Conservation (phyloP, 2,329 filamentous ascomycete genomes). For the Colletotrichum truncatum region DNA sequence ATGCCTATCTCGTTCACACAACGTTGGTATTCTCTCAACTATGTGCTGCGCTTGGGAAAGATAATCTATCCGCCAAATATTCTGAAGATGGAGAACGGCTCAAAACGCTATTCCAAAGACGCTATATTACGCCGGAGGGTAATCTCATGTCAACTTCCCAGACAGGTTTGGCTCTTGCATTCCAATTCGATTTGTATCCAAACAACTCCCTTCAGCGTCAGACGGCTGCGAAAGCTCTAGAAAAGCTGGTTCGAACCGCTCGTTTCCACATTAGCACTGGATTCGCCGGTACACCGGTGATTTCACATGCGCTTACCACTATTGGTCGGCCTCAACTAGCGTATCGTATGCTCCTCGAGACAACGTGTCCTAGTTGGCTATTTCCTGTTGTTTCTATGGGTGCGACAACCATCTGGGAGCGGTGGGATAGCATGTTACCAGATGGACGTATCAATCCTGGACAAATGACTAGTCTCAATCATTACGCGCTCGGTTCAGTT, state of each 20-base stretch:
- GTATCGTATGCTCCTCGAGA: constrained; percentile 48
- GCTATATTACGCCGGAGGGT: constrained; percentile 23
- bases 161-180: constrained; percentile 14
- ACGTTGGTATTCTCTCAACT: constrained; percentile 8
- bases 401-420: constrained; percentile 52
- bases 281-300: constrained; percentile 20
- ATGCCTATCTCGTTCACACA: constrained; percentile 17
- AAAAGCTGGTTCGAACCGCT: constrained; percentile 13
- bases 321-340: constrained; percentile 31
- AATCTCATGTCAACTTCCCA: constrained; percentile 23
- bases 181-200: constrained; percentile 23
- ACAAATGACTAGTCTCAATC: constrained; percentile 52
- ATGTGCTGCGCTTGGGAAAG: not conserved
- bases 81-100: not conserved
- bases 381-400: constrained; percentile 47
- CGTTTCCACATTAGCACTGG: constrained; percentile 22
- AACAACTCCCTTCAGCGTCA: not conserved
- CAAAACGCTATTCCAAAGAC: constrained; percentile 1
- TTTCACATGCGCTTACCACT: constrained; percentile 20
- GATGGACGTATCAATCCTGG: constrained; percentile 48
- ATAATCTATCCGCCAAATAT: not conserved
- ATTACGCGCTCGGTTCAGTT: constrained; percentile 51
- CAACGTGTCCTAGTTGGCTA: constrained; percentile 45
- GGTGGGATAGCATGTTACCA: constrained; percentile 49
- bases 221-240: constrained; percentile 11